phyloP scores from a whole-genome alignment of 164 flowering plant genomes.

The Umbellularia californica region DNA sequence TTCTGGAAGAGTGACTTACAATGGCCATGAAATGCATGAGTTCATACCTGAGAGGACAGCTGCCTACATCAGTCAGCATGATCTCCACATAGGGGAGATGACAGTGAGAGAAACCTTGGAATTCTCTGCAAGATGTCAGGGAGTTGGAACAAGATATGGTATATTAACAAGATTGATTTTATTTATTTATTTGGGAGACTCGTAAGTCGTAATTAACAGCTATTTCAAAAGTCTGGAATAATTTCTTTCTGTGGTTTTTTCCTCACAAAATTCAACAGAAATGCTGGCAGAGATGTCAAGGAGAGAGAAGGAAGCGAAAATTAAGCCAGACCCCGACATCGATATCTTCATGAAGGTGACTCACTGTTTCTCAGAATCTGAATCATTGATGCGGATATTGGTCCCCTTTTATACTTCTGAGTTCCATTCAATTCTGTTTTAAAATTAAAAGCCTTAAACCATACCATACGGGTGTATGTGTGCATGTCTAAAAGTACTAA shows the following conservation, averaged over 20 bases:
- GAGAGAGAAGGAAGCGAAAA: slow-evolving; percentile 81
- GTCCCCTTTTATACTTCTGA: too few relatives aligned
- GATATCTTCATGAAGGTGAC: slow-evolving; percentile 92
- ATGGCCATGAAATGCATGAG: slow-evolving; percentile 70
- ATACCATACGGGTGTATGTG: too few relatives aligned
- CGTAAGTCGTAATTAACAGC: too few relatives aligned
- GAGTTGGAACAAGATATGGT: slow-evolving; percentile 81
- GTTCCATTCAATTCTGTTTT: too few relatives aligned
- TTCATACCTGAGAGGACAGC: slow-evolving; percentile 84
- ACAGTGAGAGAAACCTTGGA: slow-evolving; percentile 95
- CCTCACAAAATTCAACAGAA: slow-evolving; percentile 36
- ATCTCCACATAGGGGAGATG: slow-evolving; percentile 89
- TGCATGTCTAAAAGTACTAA: too few relatives aligned
- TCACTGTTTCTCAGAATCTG: too few relatives aligned
- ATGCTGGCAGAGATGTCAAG: slow-evolving; percentile 91
- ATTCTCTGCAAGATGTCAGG: slow-evolving; percentile 87
- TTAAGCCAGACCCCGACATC: slow-evolving; percentile 93
- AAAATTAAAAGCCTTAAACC: too few relatives aligned
- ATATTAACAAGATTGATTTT: neutral
- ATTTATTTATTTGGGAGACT: neutral
- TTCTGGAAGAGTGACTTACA: slow-evolving; percentile 77
- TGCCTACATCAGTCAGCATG: slow-evolving; percentile 90
- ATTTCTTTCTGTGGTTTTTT: neutral
- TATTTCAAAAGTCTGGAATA: too few relatives aligned
- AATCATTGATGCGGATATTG: too few relatives aligned